Base-by-base conservation (phyloP, 2,329 filamentous ascomycete genomes). In the Arthrinium puccinioides region DNA sequence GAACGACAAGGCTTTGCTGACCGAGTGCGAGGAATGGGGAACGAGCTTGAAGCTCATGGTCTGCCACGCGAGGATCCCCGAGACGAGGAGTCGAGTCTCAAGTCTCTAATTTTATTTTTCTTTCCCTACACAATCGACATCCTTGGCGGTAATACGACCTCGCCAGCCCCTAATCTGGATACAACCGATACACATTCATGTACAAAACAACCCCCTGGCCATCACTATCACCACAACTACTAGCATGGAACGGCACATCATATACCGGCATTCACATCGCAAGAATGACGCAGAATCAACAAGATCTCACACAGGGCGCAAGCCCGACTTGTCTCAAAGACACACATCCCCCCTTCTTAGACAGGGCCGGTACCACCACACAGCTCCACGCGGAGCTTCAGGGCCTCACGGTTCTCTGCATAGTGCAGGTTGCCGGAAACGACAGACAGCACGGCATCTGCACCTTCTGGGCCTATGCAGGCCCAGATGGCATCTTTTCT, bases 1-100 rank as follows among this genome's bases (percentile, higher is more conserved):
- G 83, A 74, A 71, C 32, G 84, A 96, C 54, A 76, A 72, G 38
- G 72, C 72, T 9, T 63, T 97, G 20, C 66, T 97, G 32, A 68
- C 76, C 13, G 92, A 98, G 63, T 96, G 89, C 53, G 85, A 94
- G 61, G 81, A 84, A 57, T 81, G 84, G 56, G 82, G 84, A 11
- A 94, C 89, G 1, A 94, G 84, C 44, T 82, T 97, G 59, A 88
- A 90, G 59, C 71, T 97, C 51, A 79, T 94, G 59, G 89, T 97
- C 41, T 94, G 88, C 49, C 87, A 94, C 56, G 89, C 88, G 13
- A 84, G 90, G 53, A 87, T 90, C 43, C 88, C 88, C 6, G 70
- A 75, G 32, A 50, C 48, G n/a, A 55, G 59, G 38, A 51, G 54
- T 32, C 62, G 70, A 14, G 60, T 69, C 33, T 67, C 65, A 19